Conservation (phyloP, 768 basidiomycete genomes). For the Lentinus tigrinus region DNA sequence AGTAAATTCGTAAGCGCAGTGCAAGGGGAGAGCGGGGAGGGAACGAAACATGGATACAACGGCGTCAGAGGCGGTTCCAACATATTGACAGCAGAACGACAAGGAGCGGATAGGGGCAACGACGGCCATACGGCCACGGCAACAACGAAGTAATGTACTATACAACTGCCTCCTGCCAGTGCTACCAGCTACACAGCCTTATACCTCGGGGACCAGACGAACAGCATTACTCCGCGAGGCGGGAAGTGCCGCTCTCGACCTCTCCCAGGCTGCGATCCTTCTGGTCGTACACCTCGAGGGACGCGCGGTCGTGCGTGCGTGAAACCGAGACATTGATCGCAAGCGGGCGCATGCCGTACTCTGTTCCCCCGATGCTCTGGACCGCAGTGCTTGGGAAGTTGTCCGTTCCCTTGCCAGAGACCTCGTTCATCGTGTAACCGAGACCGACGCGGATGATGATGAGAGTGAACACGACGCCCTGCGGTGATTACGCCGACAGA, state of each 20-base stretch:
- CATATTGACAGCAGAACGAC: too few relatives aligned
- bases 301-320: constrained; percentile 1
- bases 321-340: constrained; percentile 6
- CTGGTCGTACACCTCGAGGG: constrained; percentile 4
- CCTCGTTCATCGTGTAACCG: constrained; percentile 16
- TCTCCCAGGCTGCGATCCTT: constrained; percentile 1
- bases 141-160: too few relatives aligned
- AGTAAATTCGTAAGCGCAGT: too few relatives aligned
- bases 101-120: too few relatives aligned
- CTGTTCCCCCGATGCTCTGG: constrained; percentile 1
- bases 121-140: too few relatives aligned
- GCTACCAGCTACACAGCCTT: too few relatives aligned
- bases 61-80: too few relatives aligned
- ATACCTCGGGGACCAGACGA: too few relatives aligned
- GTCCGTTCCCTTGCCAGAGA: background rate
- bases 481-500: background rate
- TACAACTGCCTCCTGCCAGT: too few relatives aligned
- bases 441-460: constrained; percentile 19
- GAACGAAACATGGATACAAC: too few relatives aligned
- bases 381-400: background rate
- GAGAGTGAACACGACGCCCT: constrained; percentile 18
- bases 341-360: background rate
- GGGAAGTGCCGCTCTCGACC: constrained; percentile 5
- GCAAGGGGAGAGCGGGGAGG: too few relatives aligned
- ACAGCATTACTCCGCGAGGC: background rate